Percentiles rank a stretch among this genome's conserved stretches.
Conservation (phyloP, 2,329 filamentous ascomycete genomes). For the Dactylellina parvicollis region DNA sequence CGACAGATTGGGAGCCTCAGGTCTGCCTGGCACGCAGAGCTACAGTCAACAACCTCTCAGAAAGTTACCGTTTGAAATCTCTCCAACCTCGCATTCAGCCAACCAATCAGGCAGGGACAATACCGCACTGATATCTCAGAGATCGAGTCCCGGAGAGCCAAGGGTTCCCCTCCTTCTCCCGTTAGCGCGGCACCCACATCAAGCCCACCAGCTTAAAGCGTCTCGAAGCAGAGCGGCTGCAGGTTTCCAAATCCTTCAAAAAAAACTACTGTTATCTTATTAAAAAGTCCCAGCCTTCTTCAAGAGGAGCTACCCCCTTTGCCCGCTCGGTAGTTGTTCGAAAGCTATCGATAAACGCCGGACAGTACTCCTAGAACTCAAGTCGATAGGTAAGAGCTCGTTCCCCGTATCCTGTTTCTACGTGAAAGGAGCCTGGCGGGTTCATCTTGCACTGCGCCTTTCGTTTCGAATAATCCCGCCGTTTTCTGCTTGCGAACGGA, state of each 20-base stretch:
- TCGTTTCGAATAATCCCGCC: constrained; percentile 24
- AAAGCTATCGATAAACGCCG: neutral
- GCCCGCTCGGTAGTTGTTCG: neutral
- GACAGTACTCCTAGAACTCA: neutral
- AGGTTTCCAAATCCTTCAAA: constrained; percentile 51
- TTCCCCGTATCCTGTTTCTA: neutral
- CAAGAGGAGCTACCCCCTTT: constrained; percentile 12
- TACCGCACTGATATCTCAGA: constrained; percentile 10
- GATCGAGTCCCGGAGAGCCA: constrained; percentile 10
- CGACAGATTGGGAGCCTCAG: neutral
- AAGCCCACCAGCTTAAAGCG: constrained; percentile 13
- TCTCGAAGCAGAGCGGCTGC: constrained; percentile 29
- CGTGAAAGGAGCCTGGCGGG: constrained; percentile 31
- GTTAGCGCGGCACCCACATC: neutral
- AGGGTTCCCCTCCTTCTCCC: constrained; percentile 17
- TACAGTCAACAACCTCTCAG: neutral
- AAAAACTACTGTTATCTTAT: constrained; percentile 31
- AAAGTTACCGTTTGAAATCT: neutral
- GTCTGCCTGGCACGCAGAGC: neutral
- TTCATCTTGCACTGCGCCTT: constrained; percentile 50
- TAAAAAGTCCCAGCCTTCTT: constrained; percentile 20
- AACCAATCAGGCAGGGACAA: constrained; percentile 23
- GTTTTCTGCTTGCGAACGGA: constrained; percentile 19
- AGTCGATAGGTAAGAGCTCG: constrained; percentile 14
- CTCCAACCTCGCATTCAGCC: constrained; percentile 21